Base-by-base conservation (phyloP, 2,329 filamentous ascomycete genomes). In the Paecilomyces formosus region DNA sequence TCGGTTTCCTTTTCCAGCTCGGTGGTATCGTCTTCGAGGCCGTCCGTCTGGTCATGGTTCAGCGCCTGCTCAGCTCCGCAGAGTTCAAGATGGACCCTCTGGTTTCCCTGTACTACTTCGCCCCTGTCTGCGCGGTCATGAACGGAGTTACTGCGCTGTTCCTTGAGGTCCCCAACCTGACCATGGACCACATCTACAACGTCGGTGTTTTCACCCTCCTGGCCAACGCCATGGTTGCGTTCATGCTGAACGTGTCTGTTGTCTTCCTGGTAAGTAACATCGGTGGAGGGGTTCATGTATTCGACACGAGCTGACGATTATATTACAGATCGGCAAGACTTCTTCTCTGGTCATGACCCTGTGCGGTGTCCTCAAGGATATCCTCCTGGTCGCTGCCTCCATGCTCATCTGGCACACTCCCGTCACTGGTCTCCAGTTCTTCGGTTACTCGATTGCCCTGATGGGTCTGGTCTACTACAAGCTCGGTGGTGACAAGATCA, bases 61-160 rank as follows among this genome's bases (percentile, higher is more conserved):
- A 95, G 77, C 85, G 88, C 60, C 81, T 96, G 66, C 84, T 96
- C 55, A 89, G 86, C 70, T 86, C 82, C 33, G 82, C 88, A 55
- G 89, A 91, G 70, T 87, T 89, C 78, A 90, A 90, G 79, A 94
- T 95, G 90, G 89, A 94, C 69, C 90, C 90, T 35, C 82, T 96
- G 35, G 90, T 94, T 61, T 90, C 89, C 31, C 82, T 95, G 22
- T 95, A 95, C 81, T 95, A 95, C 80, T 95, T 90, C 70, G 91
- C 90, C 0, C 90, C 90, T 4, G 86, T 91, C 54, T 95, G 90
- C 75, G 88, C 89, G 54, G 75, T 87, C 66, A 91, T 92, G 86
- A 95, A 95, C 76, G 79, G 88, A 58, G 65, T 88, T 39, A 85
- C 90, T 33, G 85, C 88, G 61, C 72, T 90, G 59, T 78, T 88